Percentiles rank a stretch among this genome's conserved stretches.
These are phyloP conservation scores for Alternaria novae-zelandiae DNA, from an alignment of 2,329 filamentous ascomycete genomes.

Conservation along the genomic window DNA sequence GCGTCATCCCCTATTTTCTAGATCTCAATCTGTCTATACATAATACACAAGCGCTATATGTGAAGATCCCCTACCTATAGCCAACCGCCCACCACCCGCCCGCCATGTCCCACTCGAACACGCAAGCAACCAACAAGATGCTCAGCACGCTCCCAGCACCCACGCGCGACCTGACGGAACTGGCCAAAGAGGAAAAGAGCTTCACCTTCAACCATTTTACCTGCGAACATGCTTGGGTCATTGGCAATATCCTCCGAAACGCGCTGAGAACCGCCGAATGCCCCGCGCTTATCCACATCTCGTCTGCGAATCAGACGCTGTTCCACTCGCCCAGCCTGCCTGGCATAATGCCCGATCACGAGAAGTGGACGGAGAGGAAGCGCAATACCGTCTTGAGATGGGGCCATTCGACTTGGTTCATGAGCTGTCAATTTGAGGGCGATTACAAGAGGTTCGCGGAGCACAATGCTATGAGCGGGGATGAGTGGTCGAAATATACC, in stretches of 20 bases:
- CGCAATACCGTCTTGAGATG: conserved; percentile 74
- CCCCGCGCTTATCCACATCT: conserved; percentile 69
- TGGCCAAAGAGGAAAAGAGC: conserved; percentile 51
- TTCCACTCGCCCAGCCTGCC: conserved; percentile 73
- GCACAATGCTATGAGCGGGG: conserved; percentile 66
- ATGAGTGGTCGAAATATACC: conserved; percentile 67
- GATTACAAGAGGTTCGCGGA: conserved; percentile 69
- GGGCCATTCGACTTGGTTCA: conserved; percentile 72
- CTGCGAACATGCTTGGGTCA: conserved; percentile 67
- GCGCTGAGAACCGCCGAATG: conserved; percentile 64
- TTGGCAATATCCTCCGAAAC: conserved; percentile 69
- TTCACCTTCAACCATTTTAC: conserved; percentile 65
- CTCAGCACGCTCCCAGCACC: conserved; percentile 40
- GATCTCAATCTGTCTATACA: neutral
- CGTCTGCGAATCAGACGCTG: conserved; percentile 67
- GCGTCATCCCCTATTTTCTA: conserved; percentile 7
- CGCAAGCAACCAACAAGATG: conserved; percentile 15
- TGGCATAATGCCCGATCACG: conserved; percentile 74
- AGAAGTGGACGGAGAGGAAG: conserved; percentile 69
- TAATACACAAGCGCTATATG: conserved; percentile 8
- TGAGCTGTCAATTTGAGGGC: conserved; percentile 72
- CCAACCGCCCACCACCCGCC: neutral
- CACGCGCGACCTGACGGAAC: conserved; percentile 46
- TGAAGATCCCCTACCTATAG: conserved; percentile 9
- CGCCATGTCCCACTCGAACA: neutral